Evolutionary conservation across 1,284 basidiomycete species (phyloP).

Genomic region (Cutaneotrichosporon daszewskae): DNA sequence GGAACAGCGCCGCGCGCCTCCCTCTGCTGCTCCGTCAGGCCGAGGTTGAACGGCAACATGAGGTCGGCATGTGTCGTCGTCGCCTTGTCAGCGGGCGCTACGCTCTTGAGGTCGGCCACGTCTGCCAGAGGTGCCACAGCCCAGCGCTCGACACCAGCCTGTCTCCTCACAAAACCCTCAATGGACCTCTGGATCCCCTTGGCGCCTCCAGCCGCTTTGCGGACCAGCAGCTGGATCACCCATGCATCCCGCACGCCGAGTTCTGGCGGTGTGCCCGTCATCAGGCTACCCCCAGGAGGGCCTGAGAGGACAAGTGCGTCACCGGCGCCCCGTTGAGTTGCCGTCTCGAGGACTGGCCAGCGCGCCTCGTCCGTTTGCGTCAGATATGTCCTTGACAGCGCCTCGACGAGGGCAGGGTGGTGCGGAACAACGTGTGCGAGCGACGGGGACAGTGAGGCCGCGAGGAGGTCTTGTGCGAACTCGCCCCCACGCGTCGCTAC

Average conservation of each 20-base stretch:
- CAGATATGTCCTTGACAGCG: slow-evolving; percentile 55
- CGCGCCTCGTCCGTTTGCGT: slow-evolving; percentile 55
- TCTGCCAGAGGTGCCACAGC: slow-evolving; percentile 4
- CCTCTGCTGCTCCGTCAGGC: slow-evolving; percentile 75
- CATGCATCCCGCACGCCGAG: no score
- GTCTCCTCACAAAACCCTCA: slow-evolving; percentile 16
- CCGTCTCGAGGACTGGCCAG: slow-evolving; percentile 33
- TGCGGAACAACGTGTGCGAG: slow-evolving; percentile 63
- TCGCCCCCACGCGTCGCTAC: slow-evolving; percentile 58
- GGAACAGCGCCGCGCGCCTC: slow-evolving; percentile 70
- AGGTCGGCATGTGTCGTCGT: slow-evolving; percentile 56
- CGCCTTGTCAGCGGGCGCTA: slow-evolving; percentile 4
- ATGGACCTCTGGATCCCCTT: slow-evolving; percentile 41
- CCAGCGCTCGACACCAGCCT: background rate
- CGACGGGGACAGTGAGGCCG: slow-evolving; percentile 61
- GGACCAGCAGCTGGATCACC: slow-evolving; percentile 31
- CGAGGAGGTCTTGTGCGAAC: slow-evolving; percentile 56
- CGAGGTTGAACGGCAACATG: slow-evolving; percentile 67
- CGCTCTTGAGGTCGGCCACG: slow-evolving; percentile 9
- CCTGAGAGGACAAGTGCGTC: slow-evolving; percentile 25
- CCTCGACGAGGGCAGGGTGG: slow-evolving; percentile 60
- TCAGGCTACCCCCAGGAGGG: slow-evolving; percentile 5
- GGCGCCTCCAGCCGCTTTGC: slow-evolving; percentile 43
- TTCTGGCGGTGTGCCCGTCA: no score
- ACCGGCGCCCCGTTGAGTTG: slow-evolving; percentile 17